These are phyloP conservation scores for Fonsecaea erecta DNA, from an alignment of 2,329 filamentous ascomycete genomes.

Conservation along the genomic window DNA sequence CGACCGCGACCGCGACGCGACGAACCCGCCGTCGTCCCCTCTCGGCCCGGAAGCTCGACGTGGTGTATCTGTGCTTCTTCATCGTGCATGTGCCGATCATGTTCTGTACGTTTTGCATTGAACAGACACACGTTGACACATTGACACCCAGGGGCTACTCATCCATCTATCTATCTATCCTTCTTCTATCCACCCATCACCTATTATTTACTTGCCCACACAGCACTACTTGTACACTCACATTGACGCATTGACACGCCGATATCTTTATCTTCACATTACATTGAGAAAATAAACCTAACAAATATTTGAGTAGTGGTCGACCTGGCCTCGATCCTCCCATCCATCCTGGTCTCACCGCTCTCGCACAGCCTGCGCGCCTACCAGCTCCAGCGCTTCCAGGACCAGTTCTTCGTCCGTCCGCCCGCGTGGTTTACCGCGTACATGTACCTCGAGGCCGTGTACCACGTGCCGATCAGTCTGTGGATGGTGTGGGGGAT, in stretches of 20 bases:
- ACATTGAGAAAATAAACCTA: too few relatives aligned
- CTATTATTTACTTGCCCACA: too few relatives aligned
- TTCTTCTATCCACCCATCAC: too few relatives aligned
- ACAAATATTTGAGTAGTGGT: slow-evolving; percentile 53
- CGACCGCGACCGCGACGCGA: background rate
- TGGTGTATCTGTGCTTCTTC: slow-evolving; percentile 63
- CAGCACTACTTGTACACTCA: too few relatives aligned
- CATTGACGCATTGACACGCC: too few relatives aligned
- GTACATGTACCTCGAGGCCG: slow-evolving; percentile 63
- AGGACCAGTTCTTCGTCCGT: slow-evolving; percentile 65
- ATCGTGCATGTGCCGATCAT: slow-evolving; percentile 65
- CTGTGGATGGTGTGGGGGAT: slow-evolving; percentile 64
- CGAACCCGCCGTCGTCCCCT: slow-evolving; percentile 19
- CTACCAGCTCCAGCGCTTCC: slow-evolving; percentile 65
- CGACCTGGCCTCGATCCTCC: slow-evolving; percentile 65
- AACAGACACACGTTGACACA: too few relatives aligned
- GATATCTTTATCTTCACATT: too few relatives aligned
- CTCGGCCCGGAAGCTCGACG: slow-evolving; percentile 45
- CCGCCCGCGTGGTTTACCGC: slow-evolving; percentile 64
- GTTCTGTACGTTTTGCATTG: slow-evolving; percentile 60
- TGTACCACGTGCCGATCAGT: slow-evolving; percentile 66
- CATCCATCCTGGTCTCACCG: slow-evolving; percentile 53
- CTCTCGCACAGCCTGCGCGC: slow-evolving; percentile 57
- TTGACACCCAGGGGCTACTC: too few relatives aligned
- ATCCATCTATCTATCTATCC: too few relatives aligned